These are phyloP conservation scores for Erysimum pusillum DNA, from an alignment of 441 rosid species.

Conservation along the genomic window DNA sequence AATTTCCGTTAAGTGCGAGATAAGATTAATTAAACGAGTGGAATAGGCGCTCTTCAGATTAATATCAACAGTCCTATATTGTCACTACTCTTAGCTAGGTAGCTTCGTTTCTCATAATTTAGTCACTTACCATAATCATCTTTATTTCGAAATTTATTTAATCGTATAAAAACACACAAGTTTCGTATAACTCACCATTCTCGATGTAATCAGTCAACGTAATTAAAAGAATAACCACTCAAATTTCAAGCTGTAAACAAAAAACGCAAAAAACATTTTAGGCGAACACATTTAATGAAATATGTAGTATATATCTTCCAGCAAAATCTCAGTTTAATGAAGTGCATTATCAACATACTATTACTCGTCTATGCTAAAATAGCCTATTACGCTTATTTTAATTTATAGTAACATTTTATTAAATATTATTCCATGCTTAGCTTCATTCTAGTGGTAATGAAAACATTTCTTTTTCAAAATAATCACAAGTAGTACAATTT, in stretches of 20 bases:
- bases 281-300: conserved; percentile 18
- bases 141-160: neutral
- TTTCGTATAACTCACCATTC: conserved; percentile 24
- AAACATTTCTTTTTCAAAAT: neutral
- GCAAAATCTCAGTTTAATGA: conserved; percentile 20
- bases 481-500: neutral
- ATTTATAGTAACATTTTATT: neutral
- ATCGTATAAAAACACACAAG: neutral
- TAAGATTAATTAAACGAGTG: conserved; percentile 19
- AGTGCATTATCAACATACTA: conserved; percentile 11
- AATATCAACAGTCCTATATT: too few species aligned
- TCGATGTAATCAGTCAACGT: conserved; percentile 31
- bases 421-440: neutral
- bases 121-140: too few species aligned
- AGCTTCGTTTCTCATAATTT: conserved; percentile 10
- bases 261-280: neutral
- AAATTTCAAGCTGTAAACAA: conserved; percentile 5
- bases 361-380: neutral
- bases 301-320: conserved; percentile 21
- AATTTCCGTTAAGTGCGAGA: conserved; percentile 4
- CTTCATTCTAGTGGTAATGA: neutral
- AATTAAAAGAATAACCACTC: conserved; percentile 14
- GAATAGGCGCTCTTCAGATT: too few species aligned
- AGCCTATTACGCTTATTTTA: conserved; percentile 6
- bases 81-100: conserved; percentile 1